Conservation (phyloP, 2,329 filamentous ascomycete species). For the Exophiala calicioides region DNA sequence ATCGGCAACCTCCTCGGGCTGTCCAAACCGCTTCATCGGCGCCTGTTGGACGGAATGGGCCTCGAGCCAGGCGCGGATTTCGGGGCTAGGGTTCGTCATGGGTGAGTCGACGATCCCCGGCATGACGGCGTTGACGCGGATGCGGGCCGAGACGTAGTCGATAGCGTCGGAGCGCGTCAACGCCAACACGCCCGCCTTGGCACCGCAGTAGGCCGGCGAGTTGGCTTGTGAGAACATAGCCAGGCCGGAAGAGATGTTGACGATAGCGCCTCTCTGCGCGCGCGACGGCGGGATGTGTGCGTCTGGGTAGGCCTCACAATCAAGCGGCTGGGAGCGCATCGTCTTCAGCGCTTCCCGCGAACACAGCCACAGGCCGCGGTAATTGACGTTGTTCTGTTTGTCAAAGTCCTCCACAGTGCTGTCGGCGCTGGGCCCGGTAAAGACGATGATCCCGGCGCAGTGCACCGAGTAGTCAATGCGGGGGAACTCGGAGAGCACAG, state of each 20-base stretch:
- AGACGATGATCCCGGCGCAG: slow-evolving; percentile 56
- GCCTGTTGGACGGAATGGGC: slow-evolving; percentile 11
- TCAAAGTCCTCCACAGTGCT: slow-evolving; percentile 54
- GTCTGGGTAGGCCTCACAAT: slow-evolving; percentile 44
- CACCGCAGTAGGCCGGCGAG: slow-evolving; percentile 44
- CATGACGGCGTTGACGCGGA: slow-evolving; percentile 42
- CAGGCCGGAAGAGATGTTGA: slow-evolving; percentile 57
- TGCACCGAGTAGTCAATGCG: slow-evolving; percentile 60
- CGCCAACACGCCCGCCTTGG: slow-evolving; percentile 48
- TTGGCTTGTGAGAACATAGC: slow-evolving; percentile 41
- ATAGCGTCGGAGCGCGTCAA: slow-evolving; percentile 44
- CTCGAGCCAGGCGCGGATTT: slow-evolving; percentile 12
- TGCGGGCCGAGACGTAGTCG: slow-evolving; percentile 36
- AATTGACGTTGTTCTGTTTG: slow-evolving; percentile 57
- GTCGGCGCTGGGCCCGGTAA: slow-evolving; percentile 47
- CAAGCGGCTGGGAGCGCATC: slow-evolving; percentile 42
- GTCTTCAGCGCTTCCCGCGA: slow-evolving; percentile 47
- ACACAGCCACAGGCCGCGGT: slow-evolving; percentile 53
- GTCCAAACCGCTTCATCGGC: slow-evolving; percentile 37
- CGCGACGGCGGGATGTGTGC: slow-evolving; percentile 32
- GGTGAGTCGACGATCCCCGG: slow-evolving; percentile 51
- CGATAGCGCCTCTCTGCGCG: slow-evolving; percentile 51
- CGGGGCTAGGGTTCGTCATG: slow-evolving; percentile 38
- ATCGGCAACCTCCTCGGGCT: slow-evolving; percentile 72
- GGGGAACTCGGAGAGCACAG: slow-evolving; percentile 40